Conservation (phyloP, 2,329 filamentous ascomycete genomes). For the Aspergillus quadricinctus region DNA sequence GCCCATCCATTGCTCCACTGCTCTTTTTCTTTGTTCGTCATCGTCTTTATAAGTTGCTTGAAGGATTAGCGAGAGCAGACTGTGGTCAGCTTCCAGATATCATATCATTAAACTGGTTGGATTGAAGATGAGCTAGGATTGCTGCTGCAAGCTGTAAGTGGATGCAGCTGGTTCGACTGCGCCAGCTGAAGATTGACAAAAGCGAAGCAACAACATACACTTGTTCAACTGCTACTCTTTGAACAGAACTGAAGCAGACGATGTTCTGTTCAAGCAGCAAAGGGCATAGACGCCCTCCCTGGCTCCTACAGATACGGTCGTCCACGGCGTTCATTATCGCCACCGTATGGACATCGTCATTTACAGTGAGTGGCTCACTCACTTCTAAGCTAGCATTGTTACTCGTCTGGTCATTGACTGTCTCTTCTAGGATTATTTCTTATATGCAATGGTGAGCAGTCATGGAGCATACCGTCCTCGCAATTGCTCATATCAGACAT, state of each 20-base stretch:
- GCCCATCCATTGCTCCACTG: too few species aligned
- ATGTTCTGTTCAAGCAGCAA: not conserved
- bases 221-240: not conserved
- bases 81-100: too few species aligned
- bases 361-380: conserved; percentile 26
- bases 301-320: conserved; percentile 50
- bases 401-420: not conserved
- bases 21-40: too few species aligned
- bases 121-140: too few species aligned
- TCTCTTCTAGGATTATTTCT: conserved; percentile 21
- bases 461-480: not conserved
- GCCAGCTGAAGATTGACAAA: not conserved
- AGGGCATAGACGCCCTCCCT: conserved; percentile 15
- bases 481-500: not conserved
- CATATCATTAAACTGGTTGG: too few species aligned
- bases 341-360: conserved; percentile 45
- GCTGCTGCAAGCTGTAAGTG: too few species aligned
- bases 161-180: too few species aligned
- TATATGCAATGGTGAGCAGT: conserved; percentile 27
- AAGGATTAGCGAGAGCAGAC: too few species aligned
- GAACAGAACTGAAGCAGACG: not conserved
- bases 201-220: not conserved
- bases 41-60: too few species aligned
- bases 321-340: conserved; percentile 56
- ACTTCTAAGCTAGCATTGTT: not conserved